Evolutionary conservation across 345 rosid genomes (phyloP), one percentile per base, ranked within the genome.

Genomic region (Mangifera indica): DNA sequence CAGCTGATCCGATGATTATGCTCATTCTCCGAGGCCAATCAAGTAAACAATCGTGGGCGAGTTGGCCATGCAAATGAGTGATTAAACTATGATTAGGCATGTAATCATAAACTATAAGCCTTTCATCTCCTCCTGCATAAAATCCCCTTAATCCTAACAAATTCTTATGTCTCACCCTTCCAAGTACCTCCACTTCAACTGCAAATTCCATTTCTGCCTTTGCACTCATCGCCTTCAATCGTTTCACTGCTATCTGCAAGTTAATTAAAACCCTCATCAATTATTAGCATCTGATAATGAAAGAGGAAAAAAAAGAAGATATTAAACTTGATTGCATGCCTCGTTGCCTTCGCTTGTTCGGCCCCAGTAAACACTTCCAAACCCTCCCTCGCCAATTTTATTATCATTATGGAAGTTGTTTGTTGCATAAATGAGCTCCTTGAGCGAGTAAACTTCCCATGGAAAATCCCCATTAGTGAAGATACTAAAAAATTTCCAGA

Each of bases 191-290:
- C 25, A 87, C 94, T 79, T 89, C 91, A 59, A 87, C 81, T 0
- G 91, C 91, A 66, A 89, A 89, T 64, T 87, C 91, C 87, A 84
- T 87, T 83, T 89, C 91, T 21, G 87, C 90, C 78, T 86, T 89
- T 10, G 86, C 83, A 49, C 74, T 89, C 90, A 84, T 84, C 70
- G 84, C 80, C 78, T 89, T 89, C 56, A 89, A 81, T 53, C 94
- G 70, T 66, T 89, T 86, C 69, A 89, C 94, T 1, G 94, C 94
- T 63, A 89, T 78, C 91, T 89, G 82, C 49, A 62, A 53, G 8
- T 51, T n/a, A 25, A 74, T 44, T 25, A 44, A 25, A 1, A 37
- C 9, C 42, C 42, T 20, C 32, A 1, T 29, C 11, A 22, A 5
- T n/a, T 13, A 13, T 15, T 22, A 21, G 32, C 32, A 1, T 29